These are phyloP conservation scores for Agroathelia rolfsii DNA, from an alignment of 1,284 basidiomycete genomes.

Conservation along the genomic window DNA sequence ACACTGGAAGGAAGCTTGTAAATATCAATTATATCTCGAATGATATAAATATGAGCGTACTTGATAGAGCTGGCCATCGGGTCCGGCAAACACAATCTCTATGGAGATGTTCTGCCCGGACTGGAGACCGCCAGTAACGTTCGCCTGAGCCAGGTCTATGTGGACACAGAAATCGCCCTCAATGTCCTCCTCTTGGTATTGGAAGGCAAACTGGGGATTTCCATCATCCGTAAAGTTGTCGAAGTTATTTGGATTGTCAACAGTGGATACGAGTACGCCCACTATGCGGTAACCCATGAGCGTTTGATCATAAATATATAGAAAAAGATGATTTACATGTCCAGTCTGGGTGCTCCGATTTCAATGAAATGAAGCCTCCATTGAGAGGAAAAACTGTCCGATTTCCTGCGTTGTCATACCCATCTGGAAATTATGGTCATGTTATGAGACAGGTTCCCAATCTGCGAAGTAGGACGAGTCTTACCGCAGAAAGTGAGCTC, in stretches of 20 bases:
- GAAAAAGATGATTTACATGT: constrained; percentile 21
- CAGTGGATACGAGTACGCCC: constrained; percentile 33
- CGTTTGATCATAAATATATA: neutral
- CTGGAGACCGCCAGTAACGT: constrained; percentile 32
- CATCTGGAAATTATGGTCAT: constrained; percentile 25
- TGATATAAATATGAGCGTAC: too few relatives aligned
- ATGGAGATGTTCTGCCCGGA: constrained; percentile 39
- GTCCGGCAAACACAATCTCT: constrained; percentile 37
- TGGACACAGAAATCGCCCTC: constrained; percentile 45
- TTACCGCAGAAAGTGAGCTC: constrained; percentile 42
- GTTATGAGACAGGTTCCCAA: neutral
- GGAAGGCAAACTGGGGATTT: constrained; percentile 27
- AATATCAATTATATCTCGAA: neutral
- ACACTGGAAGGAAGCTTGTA: constrained; percentile 24
- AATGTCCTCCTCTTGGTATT: constrained; percentile 31
- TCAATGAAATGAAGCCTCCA: constrained; percentile 31
- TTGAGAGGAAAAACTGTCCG: constrained; percentile 49
- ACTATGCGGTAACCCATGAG: constrained; percentile 14
- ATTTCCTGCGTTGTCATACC: constrained; percentile 31
- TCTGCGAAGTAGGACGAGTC: constrained; percentile 12
- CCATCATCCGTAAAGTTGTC: constrained; percentile 36
- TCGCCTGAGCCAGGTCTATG: constrained; percentile 34
- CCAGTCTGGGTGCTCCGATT: constrained; percentile 30
- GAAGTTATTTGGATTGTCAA: constrained; percentile 40
- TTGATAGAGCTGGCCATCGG: constrained; percentile 49